Evolutionary conservation across 345 rosid species (phyloP), one percentile per base, ranked within the genome.

Genomic region (Gossypium australe): DNA sequence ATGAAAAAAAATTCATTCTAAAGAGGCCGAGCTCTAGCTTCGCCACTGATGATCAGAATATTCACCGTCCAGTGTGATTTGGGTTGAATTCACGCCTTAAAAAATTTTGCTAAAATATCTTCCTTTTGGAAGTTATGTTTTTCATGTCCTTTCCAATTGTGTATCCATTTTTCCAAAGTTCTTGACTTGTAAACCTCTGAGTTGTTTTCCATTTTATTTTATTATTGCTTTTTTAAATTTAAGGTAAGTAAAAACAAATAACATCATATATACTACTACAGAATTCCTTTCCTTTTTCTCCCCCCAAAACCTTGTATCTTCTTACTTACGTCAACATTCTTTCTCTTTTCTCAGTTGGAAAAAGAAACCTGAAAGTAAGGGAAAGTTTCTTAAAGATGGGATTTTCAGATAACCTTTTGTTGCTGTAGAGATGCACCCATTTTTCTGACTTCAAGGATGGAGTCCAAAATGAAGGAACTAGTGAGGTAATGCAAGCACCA

Each of bases 401-500:
- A 55, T 11, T 12, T 55, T 34, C 49, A 41, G 62, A 56, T 55
- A 0, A n/a, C 2, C 17, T 6, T 53, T 56, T 71, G 12, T 71
- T 18, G 45, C 49, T 29, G n/a, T 55, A 20, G 34, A 45, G 44
- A 18, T 73, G 45, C 20, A 41, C 7, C 75, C 29, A 41, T 56
- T 56, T 71, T 52, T 56, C 18, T 71, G 25, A 9, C 9, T 47
- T 25, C 58, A 41, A 45, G 57, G 10, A 47, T 61, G 72, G 72
- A 49, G 58, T 68, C 58, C 43, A 68, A 49, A 49, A 68, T 14
- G 9, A 84, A 81, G 80, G 90, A 81, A 67, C 77, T 82, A 70
- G 87, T 88, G 82, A 88, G 92, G 93, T 87, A 72, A 68, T 24
- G 67, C 17, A 48, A 7, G 41, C 8, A 48, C 13, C 34, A 3